phyloP scores from a whole-genome alignment of 352 stramenopile species.

The Phytophthora capsici region DNA sequence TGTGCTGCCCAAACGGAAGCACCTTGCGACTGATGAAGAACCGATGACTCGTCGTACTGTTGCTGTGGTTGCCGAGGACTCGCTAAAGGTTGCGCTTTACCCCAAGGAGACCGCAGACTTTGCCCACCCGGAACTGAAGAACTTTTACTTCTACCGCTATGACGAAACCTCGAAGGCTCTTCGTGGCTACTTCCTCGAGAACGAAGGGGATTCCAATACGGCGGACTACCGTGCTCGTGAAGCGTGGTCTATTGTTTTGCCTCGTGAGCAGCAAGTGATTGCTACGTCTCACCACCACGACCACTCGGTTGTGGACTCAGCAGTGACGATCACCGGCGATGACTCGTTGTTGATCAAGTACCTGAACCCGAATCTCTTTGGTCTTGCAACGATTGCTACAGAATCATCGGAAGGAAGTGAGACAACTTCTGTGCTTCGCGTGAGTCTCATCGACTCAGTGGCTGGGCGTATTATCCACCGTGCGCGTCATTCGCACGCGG shows the following conservation, averaged over 20 bases:
- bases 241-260: constrained; percentile 77
- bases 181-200: constrained; percentile 65
- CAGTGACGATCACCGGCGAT: constrained; percentile 92
- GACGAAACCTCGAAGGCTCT: constrained; percentile 53
- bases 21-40: constrained; percentile 67
- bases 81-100: constrained; percentile 64
- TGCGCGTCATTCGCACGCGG: constrained; percentile 83
- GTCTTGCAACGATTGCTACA: constrained; percentile 85
- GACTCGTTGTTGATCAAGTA: constrained; percentile 98
- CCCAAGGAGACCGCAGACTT: constrained; percentile 48
- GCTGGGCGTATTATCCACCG: constrained; percentile 94
- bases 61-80: constrained; percentile 58
- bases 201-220: constrained; percentile 17
- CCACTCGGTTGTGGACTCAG: constrained; percentile 70
- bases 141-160: constrained; percentile 88
- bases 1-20: constrained; percentile 78
- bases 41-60: constrained; percentile 59
- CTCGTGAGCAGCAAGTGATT: constrained; percentile 59
- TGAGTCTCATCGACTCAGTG: constrained; percentile 95
- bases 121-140: constrained; percentile 59
- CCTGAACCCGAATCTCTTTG: constrained; percentile 96
- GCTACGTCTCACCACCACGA: constrained; percentile 69
- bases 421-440: constrained; percentile 67
- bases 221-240: constrained; percentile 50
- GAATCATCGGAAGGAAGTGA: constrained; percentile 49